phyloP scores from a whole-genome alignment of 441 rosid genomes.

The Gossypium laxum region DNA sequence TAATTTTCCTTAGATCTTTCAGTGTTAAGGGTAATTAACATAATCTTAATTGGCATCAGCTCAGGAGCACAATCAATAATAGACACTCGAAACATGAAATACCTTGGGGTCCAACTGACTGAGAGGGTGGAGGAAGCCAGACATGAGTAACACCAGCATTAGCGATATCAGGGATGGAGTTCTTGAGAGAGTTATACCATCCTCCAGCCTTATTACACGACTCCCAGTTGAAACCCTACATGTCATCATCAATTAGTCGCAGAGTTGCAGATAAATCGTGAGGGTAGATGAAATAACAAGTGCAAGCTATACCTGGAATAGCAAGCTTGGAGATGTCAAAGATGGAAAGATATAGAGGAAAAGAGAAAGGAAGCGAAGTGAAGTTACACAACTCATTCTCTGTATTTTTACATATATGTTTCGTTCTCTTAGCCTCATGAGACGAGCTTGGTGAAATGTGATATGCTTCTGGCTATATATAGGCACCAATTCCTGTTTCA shows the following conservation, averaged over 20 bases:
- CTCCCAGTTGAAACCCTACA: conserved; percentile 31
- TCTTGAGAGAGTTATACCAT: conserved; percentile 48
- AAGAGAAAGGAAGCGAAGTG: conserved; percentile 11
- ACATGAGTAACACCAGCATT: conserved; percentile 46
- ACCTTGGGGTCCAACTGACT: conserved; percentile 40
- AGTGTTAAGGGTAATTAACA: neutral
- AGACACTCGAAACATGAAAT: neutral
- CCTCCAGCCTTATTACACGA: conserved; percentile 42
- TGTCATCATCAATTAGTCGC: neutral
- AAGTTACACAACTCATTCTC: neutral
- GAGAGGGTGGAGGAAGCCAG: conserved; percentile 64
- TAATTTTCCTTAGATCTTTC: neutral
- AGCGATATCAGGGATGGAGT: conserved; percentile 35
- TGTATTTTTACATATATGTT: neutral
- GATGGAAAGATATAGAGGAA: conserved; percentile 4
- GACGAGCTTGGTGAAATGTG: neutral
- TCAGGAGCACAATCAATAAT: neutral
- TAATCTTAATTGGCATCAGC: neutral
- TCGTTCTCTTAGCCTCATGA: neutral
- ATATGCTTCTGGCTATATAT: conserved; percentile 3
- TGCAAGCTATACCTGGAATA: conserved; percentile 3
- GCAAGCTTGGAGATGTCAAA: conserved; percentile 3
- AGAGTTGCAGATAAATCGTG: neutral
- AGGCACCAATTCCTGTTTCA: neutral
- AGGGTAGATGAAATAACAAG: neutral